Percentiles rank a stretch among this genome's conserved stretches.
These are phyloP conservation scores for Xylaria grammica DNA, from an alignment of 495 filamentous ascomycete genomes.

Conservation along the genomic window DNA sequence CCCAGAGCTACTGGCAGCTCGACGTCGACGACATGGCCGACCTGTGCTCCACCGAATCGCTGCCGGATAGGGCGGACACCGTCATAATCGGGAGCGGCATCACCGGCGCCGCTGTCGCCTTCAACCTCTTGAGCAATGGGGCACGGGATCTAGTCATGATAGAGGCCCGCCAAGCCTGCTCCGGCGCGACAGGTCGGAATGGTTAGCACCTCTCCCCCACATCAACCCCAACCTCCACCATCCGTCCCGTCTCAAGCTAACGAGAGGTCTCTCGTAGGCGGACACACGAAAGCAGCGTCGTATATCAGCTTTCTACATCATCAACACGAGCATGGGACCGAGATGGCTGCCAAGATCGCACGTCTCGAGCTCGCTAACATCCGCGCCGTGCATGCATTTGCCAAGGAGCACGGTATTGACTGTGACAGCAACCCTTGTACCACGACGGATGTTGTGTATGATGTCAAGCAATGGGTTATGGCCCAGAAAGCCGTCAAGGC, in stretches of 20 bases:
- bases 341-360: slow-evolving; percentile 59
- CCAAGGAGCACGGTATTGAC: slow-evolving; percentile 52
- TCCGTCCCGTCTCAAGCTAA: neutral
- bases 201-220: slow-evolving; percentile 38
- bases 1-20: slow-evolving; percentile 73
- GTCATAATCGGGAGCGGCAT: slow-evolving; percentile 76
- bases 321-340: slow-evolving; percentile 40
- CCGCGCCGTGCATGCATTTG: slow-evolving; percentile 58
- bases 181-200: slow-evolving; percentile 66
- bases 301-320: slow-evolving; percentile 61
- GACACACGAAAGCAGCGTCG: slow-evolving; percentile 67
- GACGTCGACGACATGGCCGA: slow-evolving; percentile 63
- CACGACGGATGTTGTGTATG: slow-evolving; percentile 65
- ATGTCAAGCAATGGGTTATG: slow-evolving; percentile 49
- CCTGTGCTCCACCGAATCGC: slow-evolving; percentile 49
- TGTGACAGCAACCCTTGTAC: slow-evolving; percentile 57
- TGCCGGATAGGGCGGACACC: slow-evolving; percentile 57
- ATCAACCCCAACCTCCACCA: neutral
- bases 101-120: slow-evolving; percentile 66
- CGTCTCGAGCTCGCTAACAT: slow-evolving; percentile 64
- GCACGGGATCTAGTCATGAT: slow-evolving; percentile 55
- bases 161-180: slow-evolving; percentile 62
- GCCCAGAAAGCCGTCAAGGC: slow-evolving; percentile 47
- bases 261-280: slow-evolving; percentile 41
- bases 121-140: slow-evolving; percentile 53